Evolutionary conservation across 768 basidiomycete species (phyloP).

Genomic region (Panaeolus papilionaceus): DNA sequence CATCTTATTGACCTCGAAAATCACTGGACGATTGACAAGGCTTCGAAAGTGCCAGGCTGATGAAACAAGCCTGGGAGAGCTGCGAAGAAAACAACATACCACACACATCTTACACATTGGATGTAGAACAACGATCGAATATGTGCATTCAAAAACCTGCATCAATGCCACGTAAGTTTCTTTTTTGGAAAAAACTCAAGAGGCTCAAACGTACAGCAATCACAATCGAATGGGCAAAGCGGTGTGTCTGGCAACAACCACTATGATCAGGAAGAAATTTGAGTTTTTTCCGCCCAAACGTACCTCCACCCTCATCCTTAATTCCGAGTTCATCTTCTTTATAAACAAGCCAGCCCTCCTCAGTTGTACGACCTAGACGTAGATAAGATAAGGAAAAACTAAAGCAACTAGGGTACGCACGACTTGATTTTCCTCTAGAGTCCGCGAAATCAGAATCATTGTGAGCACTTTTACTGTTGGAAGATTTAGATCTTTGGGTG

Average conservation of each 20-base stretch:
- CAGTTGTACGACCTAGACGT: constrained; percentile 72
- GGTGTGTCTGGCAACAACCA: constrained; percentile 65
- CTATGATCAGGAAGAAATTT: constrained; percentile 29
- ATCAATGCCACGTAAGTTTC: constrained; percentile 15
- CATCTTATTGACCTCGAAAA: constrained; percentile 43
- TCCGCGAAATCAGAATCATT: constrained; percentile 57
- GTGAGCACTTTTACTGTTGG: constrained; percentile 18
- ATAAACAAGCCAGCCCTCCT: constrained; percentile 81
- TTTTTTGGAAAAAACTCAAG: constrained; percentile 18
- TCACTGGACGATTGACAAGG: constrained; percentile 40
- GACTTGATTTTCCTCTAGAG: constrained; percentile 73
- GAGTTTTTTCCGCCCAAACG: constrained; percentile 29
- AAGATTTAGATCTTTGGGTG: constrained; percentile 18
- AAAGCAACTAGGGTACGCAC: constrained; percentile 49
- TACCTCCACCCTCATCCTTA: constrained; percentile 72
- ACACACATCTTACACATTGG: neutral
- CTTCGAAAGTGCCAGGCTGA: constrained; percentile 47
- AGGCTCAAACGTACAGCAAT: constrained; percentile 68
- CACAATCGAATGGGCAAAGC: constrained; percentile 88
- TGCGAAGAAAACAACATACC: neutral
- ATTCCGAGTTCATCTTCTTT: constrained; percentile 87
- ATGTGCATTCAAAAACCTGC: constrained; percentile 32
- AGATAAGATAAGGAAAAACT: constrained; percentile 14
- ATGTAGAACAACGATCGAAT: neutral
- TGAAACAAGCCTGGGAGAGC: neutral